Evolutionary conservation across 176 grass and related monocot species (phyloP), one percentile per base, ranked within the genome.

Genomic region (Areca catechu): DNA sequence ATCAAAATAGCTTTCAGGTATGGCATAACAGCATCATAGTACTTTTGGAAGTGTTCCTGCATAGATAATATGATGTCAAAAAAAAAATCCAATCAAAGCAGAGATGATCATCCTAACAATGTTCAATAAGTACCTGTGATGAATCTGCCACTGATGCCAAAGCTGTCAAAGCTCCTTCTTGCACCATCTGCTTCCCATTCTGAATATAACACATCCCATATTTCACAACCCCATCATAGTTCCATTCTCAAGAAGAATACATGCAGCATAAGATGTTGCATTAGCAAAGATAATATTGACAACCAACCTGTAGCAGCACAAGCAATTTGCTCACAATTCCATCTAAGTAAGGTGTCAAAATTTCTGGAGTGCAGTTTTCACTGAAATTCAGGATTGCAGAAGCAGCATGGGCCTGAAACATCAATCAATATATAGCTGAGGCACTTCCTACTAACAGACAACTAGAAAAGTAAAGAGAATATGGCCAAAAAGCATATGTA

Each of bases 141-240:
- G 94, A 92, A 98, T 92, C 94, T 24, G 94, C 94, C 64, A 98
- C 94, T 76, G 94, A 98, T 50, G 94, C 88, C 70, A 98, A 80
- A 70, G 94, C 94, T 51, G 94, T 98, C 55, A 98, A 75, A 61
- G 94, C 88, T 61, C 84, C 94, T 71, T 98, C 94, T 77, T 98
- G 94, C 56, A 98, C 94, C 94, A 98, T 93, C 77, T 93, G 94
- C 73, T 98, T 98, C 49, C 94, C 94, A 52, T 93, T 98, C 83
- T 95, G 65, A 62, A 76, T 51, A 28, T 60, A n/a, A 53, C 47
- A 76, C 18, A 68, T 43, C 34, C 34, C 34, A 43, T 14, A 43
- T 43, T 43, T 43, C 34, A 43, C 9, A 43, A 43, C 7, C 10
- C 34, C 34, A 9, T 43, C 2, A 2, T 43, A 43, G 7, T 3